phyloP scores from a whole-genome alignment of 1,139 yeast genomes.

The Candida tetrigidarum region DNA sequence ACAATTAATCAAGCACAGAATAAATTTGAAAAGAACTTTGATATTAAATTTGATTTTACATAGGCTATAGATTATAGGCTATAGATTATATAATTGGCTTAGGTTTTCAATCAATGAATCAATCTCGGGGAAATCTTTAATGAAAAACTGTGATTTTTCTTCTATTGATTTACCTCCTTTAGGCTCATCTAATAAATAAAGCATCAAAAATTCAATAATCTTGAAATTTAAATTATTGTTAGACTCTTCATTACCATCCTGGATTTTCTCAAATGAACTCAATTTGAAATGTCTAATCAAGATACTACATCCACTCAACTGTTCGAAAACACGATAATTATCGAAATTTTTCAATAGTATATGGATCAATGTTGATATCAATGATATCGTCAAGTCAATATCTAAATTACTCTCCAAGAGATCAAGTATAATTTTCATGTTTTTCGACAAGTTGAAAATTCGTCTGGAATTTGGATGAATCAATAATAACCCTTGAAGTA shows the following conservation, averaged over 20 bases:
- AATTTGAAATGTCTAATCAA: constrained; percentile 48
- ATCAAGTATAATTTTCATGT: constrained; percentile 36
- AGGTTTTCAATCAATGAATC: constrained; percentile 44
- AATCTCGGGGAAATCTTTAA: constrained; percentile 47
- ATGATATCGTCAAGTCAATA: constrained; percentile 32
- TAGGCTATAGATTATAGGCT: too few species aligned
- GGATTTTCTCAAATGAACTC: constrained; percentile 16
- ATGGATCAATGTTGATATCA: constrained; percentile 63
- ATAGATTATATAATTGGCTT: constrained; percentile 34
- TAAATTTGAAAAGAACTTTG: constrained; percentile 18
- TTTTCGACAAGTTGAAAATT: constrained; percentile 40
- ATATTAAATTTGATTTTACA: constrained; percentile 13
- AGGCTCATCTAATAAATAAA: constrained; percentile 71
- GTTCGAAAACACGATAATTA: constrained; percentile 65
- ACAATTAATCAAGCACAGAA: constrained; percentile 11
- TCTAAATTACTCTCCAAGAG: constrained; percentile 24
- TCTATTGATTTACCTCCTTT: constrained; percentile 34
- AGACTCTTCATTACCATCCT: constrained; percentile 12
- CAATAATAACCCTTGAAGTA: constrained; percentile 65
- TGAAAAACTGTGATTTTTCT: constrained; percentile 61
- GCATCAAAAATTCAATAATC: constrained; percentile 71
- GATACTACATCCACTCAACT: constrained; percentile 56
- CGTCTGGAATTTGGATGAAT: constrained; percentile 61
- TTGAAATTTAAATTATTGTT: constrained; percentile 51
- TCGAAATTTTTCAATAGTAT: constrained; percentile 59